Evolutionary conservation across 1,139 yeast species (phyloP).

Genomic region (Candida sp.): DNA sequence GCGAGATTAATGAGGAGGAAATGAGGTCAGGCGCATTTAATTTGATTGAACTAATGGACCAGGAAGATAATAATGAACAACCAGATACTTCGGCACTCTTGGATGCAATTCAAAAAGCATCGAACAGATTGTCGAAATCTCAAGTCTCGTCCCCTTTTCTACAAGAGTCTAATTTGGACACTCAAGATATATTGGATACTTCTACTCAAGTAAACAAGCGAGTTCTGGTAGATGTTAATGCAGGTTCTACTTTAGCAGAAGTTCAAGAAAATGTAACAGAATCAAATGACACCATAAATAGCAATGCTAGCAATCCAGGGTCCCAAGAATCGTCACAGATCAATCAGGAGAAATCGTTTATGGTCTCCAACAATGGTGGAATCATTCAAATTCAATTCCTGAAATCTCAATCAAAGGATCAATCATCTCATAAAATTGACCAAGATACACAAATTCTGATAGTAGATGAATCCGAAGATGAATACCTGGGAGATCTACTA

Average conservation of each 20-base stretch:
- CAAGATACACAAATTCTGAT: conserved; percentile 1
- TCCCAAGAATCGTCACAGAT: not conserved
- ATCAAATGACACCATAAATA: not conserved
- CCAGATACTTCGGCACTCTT: not conserved
- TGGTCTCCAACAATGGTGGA: not conserved
- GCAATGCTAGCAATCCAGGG: not conserved
- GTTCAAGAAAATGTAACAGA: not conserved
- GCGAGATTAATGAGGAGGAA: conserved; percentile 4
- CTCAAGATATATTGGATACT: conserved; percentile 1
- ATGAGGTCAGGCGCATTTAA: not conserved
- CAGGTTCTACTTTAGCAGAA: not conserved
- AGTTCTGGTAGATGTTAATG: not conserved
- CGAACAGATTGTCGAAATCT: not conserved
- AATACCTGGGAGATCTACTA: conserved; percentile 6
- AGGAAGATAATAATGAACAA: not conserved
- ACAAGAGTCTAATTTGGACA: not conserved
- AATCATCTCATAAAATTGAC: not conserved
- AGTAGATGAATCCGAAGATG: conserved; percentile 14
- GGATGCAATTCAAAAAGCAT: conserved; percentile 1
- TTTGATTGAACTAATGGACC: conserved; percentile 6
- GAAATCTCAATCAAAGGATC: not conserved
- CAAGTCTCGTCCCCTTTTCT: not conserved
- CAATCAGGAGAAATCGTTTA: not conserved
- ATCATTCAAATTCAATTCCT: not conserved
- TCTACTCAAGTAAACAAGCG: not conserved